Base-by-base conservation (phyloP, 106 monocot genomes). In the Apostasia shenzhenica region DNA sequence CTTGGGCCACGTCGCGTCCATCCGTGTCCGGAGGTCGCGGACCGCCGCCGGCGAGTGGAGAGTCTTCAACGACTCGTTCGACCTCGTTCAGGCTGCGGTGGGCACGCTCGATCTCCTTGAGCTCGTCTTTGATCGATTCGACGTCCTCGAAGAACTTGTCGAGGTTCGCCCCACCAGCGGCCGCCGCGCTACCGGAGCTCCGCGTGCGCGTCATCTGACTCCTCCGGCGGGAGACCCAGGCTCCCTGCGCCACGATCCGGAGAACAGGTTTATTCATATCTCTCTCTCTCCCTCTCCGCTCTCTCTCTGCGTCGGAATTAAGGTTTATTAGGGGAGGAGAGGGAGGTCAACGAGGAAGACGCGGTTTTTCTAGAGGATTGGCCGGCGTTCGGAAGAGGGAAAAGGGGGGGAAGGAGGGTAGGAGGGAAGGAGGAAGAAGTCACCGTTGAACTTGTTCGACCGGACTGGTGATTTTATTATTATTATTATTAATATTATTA, bases 81-180 rank as follows among this genome's bases (percentile, higher is more conserved):
- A 52, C 1, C n/a, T 82, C 74, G 12, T 61, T 63, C 53, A 82
- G 69, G 66, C 55, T 59, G 58, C 70, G 42, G 14, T 78, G 74
- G 53, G 70, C 14, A 2, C 58, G 58, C 40, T 78, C 82, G 12
- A 82, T 67, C 50, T 70, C 65, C 45, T 61, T 53, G 3, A 82
- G 58, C 48, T 77, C 81, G 6, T 57, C 70, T 70, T 82, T 82
- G 48, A 82, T 46, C 12, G 6, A 45, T 44, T 82, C 82, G 13
- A 82, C 82, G 14, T 82, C 78, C 38, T 73, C 63, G 60, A 78
- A 82, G 74, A 82, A 82, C 57, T 67, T 53, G 41, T 78, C 78
- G 9, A 82, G 70, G 53, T 78, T 73, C 4, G 68, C 57, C 5
- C 75, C 45, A 79, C 80, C 41, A 82, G 57, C 79, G 3, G 43